Evolutionary conservation across 169 alveolate genomes (phyloP), one percentile per base, ranked within the genome.

Genomic region (Blepharisma undulans): DNA sequence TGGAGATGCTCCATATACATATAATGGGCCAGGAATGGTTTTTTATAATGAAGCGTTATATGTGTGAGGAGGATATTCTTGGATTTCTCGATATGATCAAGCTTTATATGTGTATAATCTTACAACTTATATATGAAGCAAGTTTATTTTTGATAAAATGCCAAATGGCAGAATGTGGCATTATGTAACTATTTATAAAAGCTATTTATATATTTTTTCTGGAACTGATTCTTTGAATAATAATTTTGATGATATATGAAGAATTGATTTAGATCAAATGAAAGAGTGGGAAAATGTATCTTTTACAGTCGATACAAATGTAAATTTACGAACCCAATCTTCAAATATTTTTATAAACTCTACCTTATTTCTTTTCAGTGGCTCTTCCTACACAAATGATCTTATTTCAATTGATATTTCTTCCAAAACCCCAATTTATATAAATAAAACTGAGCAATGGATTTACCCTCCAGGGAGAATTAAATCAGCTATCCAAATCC

Each of bases 121-220:
- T 48, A 48, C 66, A 0, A 48, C 66, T 5, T 48, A 48, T 48
- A 48, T 18, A 1, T 48, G 66, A 48, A 48, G 66, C 12, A 48
- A 48, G 66, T 48, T 48, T 10, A 5, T 5, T 10, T 48, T 48
- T 18, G 66, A 48, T 48, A 1, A 48, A 48, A 48, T 48, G 66
- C 97, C 96, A 5, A 30, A 90, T 22, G 95, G 97, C 19, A 34
- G 96, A 88, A 90, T 94, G 25, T 95, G 93, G 76, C 96, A 94
- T 87, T 29, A 94, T 29, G 92, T 91, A n/a, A 90, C 92, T 10
- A 34, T 93, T 10, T 90, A 90, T 82, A 93, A 93, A 34, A 87
- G 82, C 25, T 32, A 76, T 36, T 32, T 94, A 61, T 87, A 86
- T 87, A 89, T 93, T 10, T 94, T 92, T 92, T 95, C 96, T 25